A percentile compares a stretch with the other conserved stretches of the same genome.
These are phyloP conservation scores for Bruguiera parviflora DNA, from an alignment of 345 rosid species.

Conservation along the genomic window DNA sequence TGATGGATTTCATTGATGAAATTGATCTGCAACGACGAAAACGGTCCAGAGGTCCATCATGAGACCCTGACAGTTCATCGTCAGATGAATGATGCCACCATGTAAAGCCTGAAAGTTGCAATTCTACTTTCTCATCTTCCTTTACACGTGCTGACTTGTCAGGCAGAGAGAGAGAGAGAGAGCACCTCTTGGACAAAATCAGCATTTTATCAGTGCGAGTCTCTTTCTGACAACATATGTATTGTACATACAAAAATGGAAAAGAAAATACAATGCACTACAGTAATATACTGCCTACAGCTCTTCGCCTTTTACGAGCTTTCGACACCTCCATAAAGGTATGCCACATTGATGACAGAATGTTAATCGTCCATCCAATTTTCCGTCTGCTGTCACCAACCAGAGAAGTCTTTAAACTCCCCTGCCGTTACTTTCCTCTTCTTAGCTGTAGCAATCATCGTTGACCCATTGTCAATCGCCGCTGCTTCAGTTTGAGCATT, in stretches of 20 bases:
- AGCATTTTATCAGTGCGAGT: not conserved
- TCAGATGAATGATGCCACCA: constrained; percentile 9
- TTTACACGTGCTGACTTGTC: constrained; percentile 8
- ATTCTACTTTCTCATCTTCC: not conserved
- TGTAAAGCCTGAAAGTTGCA: constrained; percentile 8
- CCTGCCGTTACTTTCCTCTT: constrained; percentile 59
- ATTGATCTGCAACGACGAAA: not conserved
- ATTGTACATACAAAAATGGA: constrained; percentile 4
- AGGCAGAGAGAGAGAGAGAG: not conserved
- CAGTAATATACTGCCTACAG: constrained; percentile 6
- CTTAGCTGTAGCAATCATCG: constrained; percentile 42
- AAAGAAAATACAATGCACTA: constrained; percentile 5
- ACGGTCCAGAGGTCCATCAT: constrained; percentile 16
- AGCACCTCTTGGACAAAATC: constrained; percentile 14
- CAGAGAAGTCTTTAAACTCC: constrained; percentile 73
- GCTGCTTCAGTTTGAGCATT: constrained; percentile 37
- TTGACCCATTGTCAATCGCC: constrained; percentile 28
- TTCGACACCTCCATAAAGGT: too few species aligned
- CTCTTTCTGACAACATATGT: not conserved
- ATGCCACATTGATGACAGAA: not conserved
- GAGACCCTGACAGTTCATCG: constrained; percentile 17
- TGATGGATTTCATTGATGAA: not conserved
- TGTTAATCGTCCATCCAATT: not conserved
- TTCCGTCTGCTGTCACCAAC: constrained; percentile 47
- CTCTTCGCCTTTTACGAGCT: too few species aligned